Evolutionary conservation across 2,329 filamentous ascomycete species (phyloP).

Genomic region (Beauveria varroae): DNA sequence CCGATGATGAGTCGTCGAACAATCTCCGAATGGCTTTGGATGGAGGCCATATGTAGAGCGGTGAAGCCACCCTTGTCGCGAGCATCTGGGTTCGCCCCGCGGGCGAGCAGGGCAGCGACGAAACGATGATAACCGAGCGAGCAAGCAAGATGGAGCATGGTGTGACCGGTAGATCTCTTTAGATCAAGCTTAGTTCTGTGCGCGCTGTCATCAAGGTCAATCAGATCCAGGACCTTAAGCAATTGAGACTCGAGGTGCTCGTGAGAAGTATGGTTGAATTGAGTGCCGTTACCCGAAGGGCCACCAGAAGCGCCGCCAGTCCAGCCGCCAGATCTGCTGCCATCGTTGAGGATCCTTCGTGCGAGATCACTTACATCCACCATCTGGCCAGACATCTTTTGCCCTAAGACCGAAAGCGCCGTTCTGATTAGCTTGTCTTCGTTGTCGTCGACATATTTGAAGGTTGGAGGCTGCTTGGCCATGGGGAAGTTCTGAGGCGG

Average conservation of each 20-base stretch:
- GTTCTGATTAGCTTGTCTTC: constrained; percentile 62
- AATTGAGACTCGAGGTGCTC: constrained; percentile 59
- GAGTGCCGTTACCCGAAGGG: constrained; percentile 35
- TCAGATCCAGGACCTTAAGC: constrained; percentile 66
- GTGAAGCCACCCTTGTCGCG: constrained; percentile 75
- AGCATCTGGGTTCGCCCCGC: constrained; percentile 69
- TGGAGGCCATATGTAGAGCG: constrained; percentile 71
- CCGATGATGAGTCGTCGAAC: constrained; percentile 66
- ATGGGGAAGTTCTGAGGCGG: constrained; percentile 29
- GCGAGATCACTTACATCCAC: constrained; percentile 56
- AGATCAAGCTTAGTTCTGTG: constrained; percentile 61
- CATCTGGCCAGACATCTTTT: constrained; percentile 57
- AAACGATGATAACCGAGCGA: constrained; percentile 69
- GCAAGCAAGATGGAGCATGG: constrained; percentile 72
- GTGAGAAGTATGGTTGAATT: constrained; percentile 34
- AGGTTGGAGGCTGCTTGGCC: constrained; percentile 41
- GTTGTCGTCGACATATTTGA: constrained; percentile 69
- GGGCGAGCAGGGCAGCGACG: constrained; percentile 66
- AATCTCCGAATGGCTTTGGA: constrained; percentile 69
- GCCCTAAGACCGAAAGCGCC: constrained; percentile 55
- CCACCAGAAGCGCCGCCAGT: constrained; percentile 33
- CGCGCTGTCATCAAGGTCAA: constrained; percentile 69
- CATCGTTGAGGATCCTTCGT: constrained; percentile 48
- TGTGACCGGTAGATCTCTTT: constrained; percentile 60
- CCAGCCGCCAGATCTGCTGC: constrained; percentile 35